Base-by-base conservation (phyloP, 139 green algal genomes). In the Medakamo hakoo region DNA sequence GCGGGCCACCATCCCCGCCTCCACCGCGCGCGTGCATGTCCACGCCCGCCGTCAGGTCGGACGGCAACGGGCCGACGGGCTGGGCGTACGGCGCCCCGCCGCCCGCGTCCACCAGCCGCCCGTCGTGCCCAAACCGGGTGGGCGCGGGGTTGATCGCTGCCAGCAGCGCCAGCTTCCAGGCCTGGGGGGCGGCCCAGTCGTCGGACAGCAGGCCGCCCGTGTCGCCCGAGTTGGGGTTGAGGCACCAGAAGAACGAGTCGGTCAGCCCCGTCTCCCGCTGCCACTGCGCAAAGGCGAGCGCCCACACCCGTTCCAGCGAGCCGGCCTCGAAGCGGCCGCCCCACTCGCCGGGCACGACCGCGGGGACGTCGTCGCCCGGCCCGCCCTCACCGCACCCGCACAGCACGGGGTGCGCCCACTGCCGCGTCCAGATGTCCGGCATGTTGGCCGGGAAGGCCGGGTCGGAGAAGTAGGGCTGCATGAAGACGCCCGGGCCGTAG, bases 291-390 rank as follows among this genome's bases (percentile, higher is more conserved):
- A 76, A 25, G 22, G 29, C n/a, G 3, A 63, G 19, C 62, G 68
- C 62, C 71, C 66, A 72, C 3, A 32, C 30, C 20, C 40, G 21
- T 24, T 72, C 65, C 58, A 25, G 58, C 31, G 2, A 56, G 40
- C 60, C 64, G n/a, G 27, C 16, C 56, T 24, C 19, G 25, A 21
- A 57, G n/a, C 27, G 60, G 60, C 70, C 65, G 4, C 70, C 70
- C 70, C 70, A 76, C 61, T 76, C 70, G 1, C 70, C 70, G 22
- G 62, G 48, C 2, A 63, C 63, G 20, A 76, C 23, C 20, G 70
- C 70, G 2, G 70, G 65, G 23, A 60, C 70, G 3, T 57, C 55
- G 3, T 4, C 9, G 16, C n/a, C 59, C 40, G 22, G n/a, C n/a
- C n/a, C n/a, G n/a, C n/a, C n/a, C n/a, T n/a, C n/a, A n/a, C n/a